Conservation (phyloP, 2,329 filamentous ascomycete species). For the Penicillium aurantiogriseum region DNA sequence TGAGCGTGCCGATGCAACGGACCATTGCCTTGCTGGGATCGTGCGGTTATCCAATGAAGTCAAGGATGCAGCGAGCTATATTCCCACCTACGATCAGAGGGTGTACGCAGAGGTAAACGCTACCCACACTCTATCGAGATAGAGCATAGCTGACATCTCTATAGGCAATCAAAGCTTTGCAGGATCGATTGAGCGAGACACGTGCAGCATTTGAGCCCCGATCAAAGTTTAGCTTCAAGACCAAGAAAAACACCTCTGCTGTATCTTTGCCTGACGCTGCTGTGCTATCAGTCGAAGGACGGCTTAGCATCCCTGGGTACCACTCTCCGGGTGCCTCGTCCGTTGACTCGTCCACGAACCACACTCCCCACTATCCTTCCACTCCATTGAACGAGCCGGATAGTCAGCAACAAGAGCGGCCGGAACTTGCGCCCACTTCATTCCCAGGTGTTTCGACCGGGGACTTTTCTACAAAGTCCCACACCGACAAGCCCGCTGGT, state of each 20-base stretch:
- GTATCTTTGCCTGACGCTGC: conserved; percentile 58
- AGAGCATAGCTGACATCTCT: conserved; percentile 19
- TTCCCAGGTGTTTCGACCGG: conserved; percentile 27
- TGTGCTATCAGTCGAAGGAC: conserved; percentile 52
- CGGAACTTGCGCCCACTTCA: conserved; percentile 38
- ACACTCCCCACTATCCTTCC: conserved; percentile 38
- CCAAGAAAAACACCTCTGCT: conserved; percentile 54
- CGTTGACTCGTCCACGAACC: conserved; percentile 37
- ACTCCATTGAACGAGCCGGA: conserved; percentile 40
- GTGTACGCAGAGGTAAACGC: conserved; percentile 71
- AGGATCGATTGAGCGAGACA: conserved; percentile 72
- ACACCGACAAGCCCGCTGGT: conserved; percentile 35
- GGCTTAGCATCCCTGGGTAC: conserved; percentile 45
- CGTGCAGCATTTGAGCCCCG: conserved; percentile 68
- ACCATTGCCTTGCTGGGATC: conserved; percentile 76
- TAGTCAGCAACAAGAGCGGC: conserved; percentile 33
- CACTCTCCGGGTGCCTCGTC: conserved; percentile 44
- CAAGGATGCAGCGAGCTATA: conserved; percentile 74
- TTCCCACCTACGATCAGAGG: conserved; percentile 86
- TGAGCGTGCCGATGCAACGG: conserved; percentile 76
- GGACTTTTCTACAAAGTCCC: conserved; percentile 24
- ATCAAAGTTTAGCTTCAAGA: conserved; percentile 80
- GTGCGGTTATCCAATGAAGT: conserved; percentile 79
- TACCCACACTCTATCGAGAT: background rate
- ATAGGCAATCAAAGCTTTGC: conserved; percentile 75